Evolutionary conservation across 176 grass and related monocot species (phyloP).

Genomic region (Oryza officinalis): DNA sequence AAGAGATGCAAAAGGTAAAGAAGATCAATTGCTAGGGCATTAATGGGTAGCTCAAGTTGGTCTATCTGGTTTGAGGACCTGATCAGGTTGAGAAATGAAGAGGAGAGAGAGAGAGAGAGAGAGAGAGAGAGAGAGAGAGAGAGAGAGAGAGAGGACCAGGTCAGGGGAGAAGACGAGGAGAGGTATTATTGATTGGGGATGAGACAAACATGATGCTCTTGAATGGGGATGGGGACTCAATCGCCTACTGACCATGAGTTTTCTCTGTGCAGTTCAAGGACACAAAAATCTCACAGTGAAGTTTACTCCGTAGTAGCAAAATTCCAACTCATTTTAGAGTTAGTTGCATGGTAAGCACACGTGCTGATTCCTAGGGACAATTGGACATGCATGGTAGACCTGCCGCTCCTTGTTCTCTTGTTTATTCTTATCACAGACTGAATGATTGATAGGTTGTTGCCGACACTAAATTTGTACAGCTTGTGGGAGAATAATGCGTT

Average conservation of each 20-base stretch:
- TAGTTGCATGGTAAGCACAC: no score
- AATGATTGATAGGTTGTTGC: neutral
- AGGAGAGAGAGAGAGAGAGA: neutral
- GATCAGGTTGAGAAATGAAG: no score
- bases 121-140: neutral
- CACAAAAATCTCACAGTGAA: no score
- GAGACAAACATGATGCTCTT: slow-evolving; percentile 14
- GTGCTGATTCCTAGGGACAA: no score
- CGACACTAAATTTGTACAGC: neutral
- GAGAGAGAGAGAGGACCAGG: neutral
- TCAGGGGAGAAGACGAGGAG: neutral
- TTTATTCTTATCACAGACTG: neutral
- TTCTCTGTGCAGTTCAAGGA: no score
- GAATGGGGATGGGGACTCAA: neutral
- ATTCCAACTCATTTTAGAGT: no score
- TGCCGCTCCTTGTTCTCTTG: neutral
- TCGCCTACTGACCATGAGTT: neutral
- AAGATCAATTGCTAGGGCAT: neutral
- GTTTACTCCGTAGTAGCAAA: no score
- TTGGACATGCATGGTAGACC: no score
- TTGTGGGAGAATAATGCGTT: neutral
- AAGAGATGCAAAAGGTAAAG: neutral
- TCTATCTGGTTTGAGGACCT: neutral
- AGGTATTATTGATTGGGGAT: neutral
- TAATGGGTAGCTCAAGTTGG: slow-evolving; percentile 27